Evolutionary conservation across 345 rosid genomes (phyloP), one percentile per base, ranked within the genome.

Genomic region (Lagerstroemia speciosa): DNA sequence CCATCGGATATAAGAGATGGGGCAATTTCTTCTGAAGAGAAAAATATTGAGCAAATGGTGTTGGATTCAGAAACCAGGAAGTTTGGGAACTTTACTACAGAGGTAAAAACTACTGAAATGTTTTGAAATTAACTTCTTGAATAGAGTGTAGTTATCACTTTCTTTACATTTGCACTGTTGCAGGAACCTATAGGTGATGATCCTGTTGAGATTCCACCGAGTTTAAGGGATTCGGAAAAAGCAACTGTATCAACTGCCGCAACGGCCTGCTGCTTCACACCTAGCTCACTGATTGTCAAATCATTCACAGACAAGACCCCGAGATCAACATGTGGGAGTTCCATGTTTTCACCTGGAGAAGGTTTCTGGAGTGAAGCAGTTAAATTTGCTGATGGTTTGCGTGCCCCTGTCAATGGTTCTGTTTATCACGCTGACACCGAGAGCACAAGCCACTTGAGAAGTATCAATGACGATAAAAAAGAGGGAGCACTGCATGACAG

Each of bases 341-440:
- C 94, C 63, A 79, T 85, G 67, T 84, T 93, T 82, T 93, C 98
- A 53, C 98, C 97, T 11, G 97, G 97, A 69, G 98, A 93, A n/a
- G 84, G 89, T 70, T 93, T 93, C 77, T 93, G 98, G 98, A 85
- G 83, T 82, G 98, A 93, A 80, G 98, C 96, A 66, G 83, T 93
- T 80, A 83, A 84, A 77, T 74, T 93, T 78, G 98, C 94, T 78
- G 98, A 93, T 83, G 91, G 92, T 63, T 77, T 93, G 78, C 72
- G 76, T 77, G 69, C 71, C 67, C 85, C 80, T 77, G 57, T 72
- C 64, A 79, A 78, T 53, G 66, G 71, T 67, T 69, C 74, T 67
- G 53, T 71, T 81, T 63, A 64, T 68, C 37, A 65, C 38, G 72
- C 57, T 70, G 81, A 73, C 17, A 75, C 30, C 22, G 67, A 40